Base-by-base conservation (phyloP, 2,329 filamentous ascomycete species). In the Penicillium hordei region DNA sequence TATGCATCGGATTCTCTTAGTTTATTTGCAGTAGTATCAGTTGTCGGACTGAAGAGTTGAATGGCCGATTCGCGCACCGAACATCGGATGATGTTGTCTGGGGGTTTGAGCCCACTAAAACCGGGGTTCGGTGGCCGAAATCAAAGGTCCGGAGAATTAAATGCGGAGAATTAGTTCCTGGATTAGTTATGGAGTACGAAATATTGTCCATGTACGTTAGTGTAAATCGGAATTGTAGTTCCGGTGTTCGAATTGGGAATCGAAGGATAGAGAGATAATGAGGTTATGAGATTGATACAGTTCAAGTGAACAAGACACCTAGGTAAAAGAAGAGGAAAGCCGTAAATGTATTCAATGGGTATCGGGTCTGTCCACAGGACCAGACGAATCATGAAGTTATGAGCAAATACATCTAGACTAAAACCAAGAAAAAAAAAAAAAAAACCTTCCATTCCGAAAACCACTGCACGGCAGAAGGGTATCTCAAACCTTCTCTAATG, bases 401-500 rank as follows among this genome's bases (percentile, higher is more conserved):
- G 46, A 62, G 52, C 27, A 39, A 31, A 34, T 45, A 27, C n/a
- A 56, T 50, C 53, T 55, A 53, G 43, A 33, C 31, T 13, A 33
- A 33, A 33, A 53, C 49, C 48, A 46, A 40, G 42, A 42, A 40
- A 33, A 38, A 36, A 45, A 43, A 46, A 40, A 48, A 42, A 40
- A 33, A 38, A 36, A 45, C 44, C 19, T 49, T 53, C 54, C 48
- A 38, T 56, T 48, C 55, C 48, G 46, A 52, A 53, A 31, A 55
- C 60, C 51, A 53, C 60, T 63, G 61, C 66, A 70, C 67, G 63
- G 65, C 49, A 68, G 69, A 72, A 72, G 69, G 71, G 71, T 74
- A 68, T 75, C 64, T 72, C 72, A 75, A 72, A 72, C 71, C 67
- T 69, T 70, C 68, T 60, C 74, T 83, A 87, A 76, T 87, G 85